These are phyloP conservation scores for Tylopilus cervinicoccineus DNA, from an alignment of 768 basidiomycete genomes.

Conservation along the genomic window DNA sequence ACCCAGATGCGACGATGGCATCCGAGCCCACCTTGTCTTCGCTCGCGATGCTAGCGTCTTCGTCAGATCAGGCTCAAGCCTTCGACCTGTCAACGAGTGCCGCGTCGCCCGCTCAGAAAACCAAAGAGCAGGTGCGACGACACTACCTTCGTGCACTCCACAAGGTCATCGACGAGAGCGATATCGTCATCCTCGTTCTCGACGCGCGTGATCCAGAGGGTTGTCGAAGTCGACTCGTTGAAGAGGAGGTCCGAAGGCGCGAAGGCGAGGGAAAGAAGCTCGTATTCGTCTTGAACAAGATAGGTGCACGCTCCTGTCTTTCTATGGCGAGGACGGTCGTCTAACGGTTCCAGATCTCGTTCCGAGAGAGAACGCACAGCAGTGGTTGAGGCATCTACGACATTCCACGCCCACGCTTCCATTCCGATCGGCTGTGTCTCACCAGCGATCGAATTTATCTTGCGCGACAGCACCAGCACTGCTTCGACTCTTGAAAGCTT, in stretches of 20 bases:
- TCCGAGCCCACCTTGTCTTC: constrained; percentile 68
- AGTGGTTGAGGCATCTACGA: constrained; percentile 89
- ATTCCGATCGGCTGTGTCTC: constrained; percentile 75
- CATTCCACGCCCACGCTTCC: constrained; percentile 91
- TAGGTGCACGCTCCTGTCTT: constrained; percentile 49
- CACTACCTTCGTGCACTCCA: constrained; percentile 78
- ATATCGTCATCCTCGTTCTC: constrained; percentile 84
- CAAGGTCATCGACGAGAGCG: constrained; percentile 91
- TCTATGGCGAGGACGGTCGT: too few relatives aligned
- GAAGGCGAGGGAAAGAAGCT: constrained; percentile 89
- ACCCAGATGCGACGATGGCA: constrained; percentile 63
- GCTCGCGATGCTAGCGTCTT: constrained; percentile 48
- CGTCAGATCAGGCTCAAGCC: constrained; percentile 11
- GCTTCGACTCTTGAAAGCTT: constrained; percentile 78
- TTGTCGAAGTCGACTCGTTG: constrained; percentile 85
- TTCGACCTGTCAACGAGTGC: constrained; percentile 32
- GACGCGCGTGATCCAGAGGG: constrained; percentile 97
- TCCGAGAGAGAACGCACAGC: constrained; percentile 80
- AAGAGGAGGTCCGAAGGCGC: constrained; percentile 85
- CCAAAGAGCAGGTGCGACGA: constrained; percentile 65
- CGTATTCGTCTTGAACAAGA: constrained; percentile 94
- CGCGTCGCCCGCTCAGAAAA: constrained; percentile 37
- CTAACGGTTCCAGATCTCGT: constrained; percentile 63
- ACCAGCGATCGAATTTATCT: constrained; percentile 78
- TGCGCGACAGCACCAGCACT: constrained; percentile 73